Evolutionary conservation across 2,329 filamentous ascomycete species (phyloP), one percentile per base, ranked within the genome.

Genomic region (Ophiostoma sp.): DNA sequence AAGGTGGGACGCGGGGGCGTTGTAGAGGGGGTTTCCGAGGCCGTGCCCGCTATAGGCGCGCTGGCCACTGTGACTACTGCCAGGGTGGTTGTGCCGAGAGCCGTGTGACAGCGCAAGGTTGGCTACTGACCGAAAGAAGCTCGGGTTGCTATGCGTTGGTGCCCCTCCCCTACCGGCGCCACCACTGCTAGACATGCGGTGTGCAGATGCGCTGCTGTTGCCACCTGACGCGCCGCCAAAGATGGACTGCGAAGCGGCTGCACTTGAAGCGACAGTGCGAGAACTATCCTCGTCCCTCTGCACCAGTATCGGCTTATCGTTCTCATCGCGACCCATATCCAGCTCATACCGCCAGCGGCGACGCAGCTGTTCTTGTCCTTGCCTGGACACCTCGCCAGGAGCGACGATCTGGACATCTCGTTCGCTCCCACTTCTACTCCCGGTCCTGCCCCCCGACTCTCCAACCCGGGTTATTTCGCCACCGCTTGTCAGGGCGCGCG

Each of bases 121-220:
- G 72, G 91, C 89, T 78, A 97, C 91, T 67, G 91, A 95, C 70
- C 92, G 91, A 75, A 96, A 94, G 82, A 96, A 97, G 69, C 84
- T 84, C 66, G 79, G 76, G 52, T 63, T 63, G 40, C 60, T 63
- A 16, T 63, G 60, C 12, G 60, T 63, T 18, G 60, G 60, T 74
- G 60, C 67, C 11, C 47, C 40, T 3, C 62, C 62, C 77, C 82
- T 69, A 55, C 83, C 82, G 68, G 45, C 36, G 40, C 60, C 12
- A 9, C 60, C 60, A 14, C 40, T 63, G 60, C 60, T 63, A 7
- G 60, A 42, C 60, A 36, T 45, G 6, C 84, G 85, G 70, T 89
- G 89, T 38, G 64, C 27, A 2, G 40, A 65, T 8, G 64, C 41
- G 65, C 63, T 4, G 71, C 63, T 83, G 78, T 66, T 80, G 81